Base-by-base conservation (phyloP, 208 protist species). In the Naegleria fowleri region DNA sequence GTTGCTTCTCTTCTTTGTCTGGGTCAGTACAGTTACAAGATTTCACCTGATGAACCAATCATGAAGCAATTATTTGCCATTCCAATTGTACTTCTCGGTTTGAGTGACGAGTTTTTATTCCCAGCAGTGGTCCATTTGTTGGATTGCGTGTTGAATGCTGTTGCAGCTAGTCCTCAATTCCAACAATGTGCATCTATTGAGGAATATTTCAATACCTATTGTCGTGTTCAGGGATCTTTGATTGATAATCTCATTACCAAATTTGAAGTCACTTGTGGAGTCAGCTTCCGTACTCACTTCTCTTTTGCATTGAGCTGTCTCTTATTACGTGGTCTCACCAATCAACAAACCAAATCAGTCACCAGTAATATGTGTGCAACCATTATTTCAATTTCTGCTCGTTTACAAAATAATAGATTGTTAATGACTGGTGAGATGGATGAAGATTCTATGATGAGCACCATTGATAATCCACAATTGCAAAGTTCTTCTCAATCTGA, bases 1-100 rank as follows among this genome's bases (percentile, higher is more conserved):
- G 22, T 67, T 52, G 6, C 43, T 67, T 19, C 86, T 29, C 7
- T 89, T 0, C 67, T 89, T 3, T 89, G 86, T 29, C 25, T 89
- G 29, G n/a, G 86, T 67, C 86, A 89, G 51, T 89, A 39, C 13
- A 48, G 86, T 67, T 67, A 25, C 29, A 89, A 89, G 22, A 39
- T 89, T 13, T 67, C 41, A 41, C 86, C 86, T 16, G 48, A 89
- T 67, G 48, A 89, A 55, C 48, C 41, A 89, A 29, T 67, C 3
- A 41, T 89, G 11, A 89, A 89, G 15, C 9, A 89, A 40, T 4
- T 89, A 1, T 41, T 89, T 39, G 5, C 51, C 5, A 75, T 67
- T 29, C 29, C 43, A 67, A 41, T 52, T 67, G 41, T 89, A 11
- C n/a, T 89, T 19, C 25, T 89, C 15, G 43, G 48, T 29, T 29